A percentile compares a stretch with the other conserved stretches of the same genome.
Conservation (phyloP, 2,329 filamentous ascomycete species). For the Apiospora kogelbergensis region DNA sequence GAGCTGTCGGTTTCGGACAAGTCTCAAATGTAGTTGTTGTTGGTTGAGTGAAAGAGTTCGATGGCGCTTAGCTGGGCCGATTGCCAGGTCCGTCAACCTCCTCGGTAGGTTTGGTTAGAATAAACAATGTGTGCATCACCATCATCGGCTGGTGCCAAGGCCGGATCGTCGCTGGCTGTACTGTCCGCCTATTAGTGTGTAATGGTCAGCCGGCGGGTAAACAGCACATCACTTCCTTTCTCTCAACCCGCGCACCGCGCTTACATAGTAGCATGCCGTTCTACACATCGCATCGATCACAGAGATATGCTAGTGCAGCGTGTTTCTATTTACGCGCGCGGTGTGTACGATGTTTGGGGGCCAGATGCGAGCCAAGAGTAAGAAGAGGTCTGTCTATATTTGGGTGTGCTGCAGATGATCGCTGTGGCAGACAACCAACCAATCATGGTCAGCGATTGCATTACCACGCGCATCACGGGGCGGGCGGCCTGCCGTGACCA, state of each 20-base stretch:
- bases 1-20: neutral
- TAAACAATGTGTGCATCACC: neutral
- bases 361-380: neutral
- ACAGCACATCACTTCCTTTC: neutral
- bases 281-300: neutral
- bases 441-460: neutral
- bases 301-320: neutral
- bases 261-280: neutral
- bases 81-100: neutral
- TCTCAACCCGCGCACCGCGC: neutral
- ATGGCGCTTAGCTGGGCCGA: neutral
- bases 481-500: neutral
- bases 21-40: neutral
- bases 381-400: neutral
- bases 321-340: neutral
- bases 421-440: neutral
- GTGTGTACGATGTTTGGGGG: too few relatives aligned
- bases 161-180: neutral
- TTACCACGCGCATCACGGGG: neutral
- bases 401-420: neutral
- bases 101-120: neutral
- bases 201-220: neutral
- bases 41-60: neutral
- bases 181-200: too few relatives aligned
- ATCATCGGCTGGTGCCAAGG: neutral